phyloP scores from a whole-genome alignment of 2,329 filamentous ascomycete species.

The Aureobasidium sp. region DNA sequence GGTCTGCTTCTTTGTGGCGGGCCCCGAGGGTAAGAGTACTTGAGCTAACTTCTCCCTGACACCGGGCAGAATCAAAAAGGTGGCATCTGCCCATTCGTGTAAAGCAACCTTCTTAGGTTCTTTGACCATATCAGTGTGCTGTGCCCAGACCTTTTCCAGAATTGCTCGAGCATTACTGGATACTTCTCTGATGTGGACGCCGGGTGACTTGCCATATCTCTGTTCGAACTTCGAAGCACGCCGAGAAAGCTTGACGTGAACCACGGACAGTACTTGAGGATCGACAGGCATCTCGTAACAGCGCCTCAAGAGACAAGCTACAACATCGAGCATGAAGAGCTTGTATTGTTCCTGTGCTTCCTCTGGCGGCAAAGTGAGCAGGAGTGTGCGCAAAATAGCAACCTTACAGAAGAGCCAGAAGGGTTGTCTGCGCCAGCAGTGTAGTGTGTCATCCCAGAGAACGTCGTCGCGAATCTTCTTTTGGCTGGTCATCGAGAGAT shows the following conservation, averaged over 20 bases:
- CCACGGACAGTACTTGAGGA: conserved; percentile 17
- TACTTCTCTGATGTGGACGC: neutral
- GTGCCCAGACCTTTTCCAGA: neutral
- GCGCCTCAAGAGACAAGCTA: conserved; percentile 43
- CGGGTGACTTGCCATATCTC: neutral
- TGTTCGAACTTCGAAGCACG: conserved; percentile 21
- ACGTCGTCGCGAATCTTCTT: conserved; percentile 58
- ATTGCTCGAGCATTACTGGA: neutral
- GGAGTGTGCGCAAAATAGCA: conserved; percentile 46
- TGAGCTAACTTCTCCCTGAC: neutral
- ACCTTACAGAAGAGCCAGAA: conserved; percentile 59
- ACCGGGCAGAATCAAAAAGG: conserved; percentile 19
- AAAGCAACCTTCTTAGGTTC: neutral
- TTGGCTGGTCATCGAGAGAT: conserved; percentile 33
- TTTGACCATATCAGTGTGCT: neutral
- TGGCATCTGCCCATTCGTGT: neutral
- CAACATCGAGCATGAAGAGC: conserved; percentile 32
- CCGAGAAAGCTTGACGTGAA: conserved; percentile 23
- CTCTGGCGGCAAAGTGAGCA: conserved; percentile 20
- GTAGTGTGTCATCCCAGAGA: conserved; percentile 23
- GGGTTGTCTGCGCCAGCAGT: conserved; percentile 56
- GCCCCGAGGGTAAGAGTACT: neutral
- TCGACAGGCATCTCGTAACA: conserved; percentile 14
- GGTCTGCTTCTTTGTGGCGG: too few relatives aligned
- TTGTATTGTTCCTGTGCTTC: neutral